Conservation (phyloP, 108 stramenopile species). For the Ochromonas danica region DNA sequence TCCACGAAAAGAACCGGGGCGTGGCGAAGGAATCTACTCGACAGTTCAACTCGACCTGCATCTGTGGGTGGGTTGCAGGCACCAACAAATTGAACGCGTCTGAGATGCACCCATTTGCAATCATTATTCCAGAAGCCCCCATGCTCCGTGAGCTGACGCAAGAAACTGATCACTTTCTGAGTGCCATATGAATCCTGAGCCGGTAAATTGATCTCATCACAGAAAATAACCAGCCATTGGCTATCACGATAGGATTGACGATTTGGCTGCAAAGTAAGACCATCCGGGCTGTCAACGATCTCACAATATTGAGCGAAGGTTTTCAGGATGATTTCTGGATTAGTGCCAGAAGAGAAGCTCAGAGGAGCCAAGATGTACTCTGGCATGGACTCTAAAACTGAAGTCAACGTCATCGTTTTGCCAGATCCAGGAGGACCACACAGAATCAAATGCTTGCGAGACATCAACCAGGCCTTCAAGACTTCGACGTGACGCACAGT, state of each 20-base stretch:
- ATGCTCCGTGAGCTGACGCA: slow-evolving; percentile 94
- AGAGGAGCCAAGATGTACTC: slow-evolving; percentile 83
- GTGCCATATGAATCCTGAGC: slow-evolving; percentile 92
- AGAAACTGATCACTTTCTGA: slow-evolving; percentile 89
- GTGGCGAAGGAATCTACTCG: slow-evolving; percentile 88
- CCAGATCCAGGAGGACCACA: slow-evolving; percentile 97
- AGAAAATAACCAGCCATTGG: slow-evolving; percentile 93
- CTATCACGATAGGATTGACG: slow-evolving; percentile 65
- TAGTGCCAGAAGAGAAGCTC: slow-evolving; percentile 90
- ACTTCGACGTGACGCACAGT: slow-evolving; percentile 86
- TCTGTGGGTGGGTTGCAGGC: slow-evolving; percentile 99
- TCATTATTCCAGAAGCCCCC: slow-evolving; percentile 93
- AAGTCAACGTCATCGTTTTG: slow-evolving; percentile 96
- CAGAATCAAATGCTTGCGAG: slow-evolving; percentile 81
- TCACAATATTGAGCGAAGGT: slow-evolving; percentile 88
- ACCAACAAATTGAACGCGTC: slow-evolving; percentile 84
- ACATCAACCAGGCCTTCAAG: slow-evolving; percentile 84
- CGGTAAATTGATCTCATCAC: slow-evolving; percentile 98
- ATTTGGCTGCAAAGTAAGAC: slow-evolving; percentile 60
- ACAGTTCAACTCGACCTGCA: slow-evolving; percentile 80
- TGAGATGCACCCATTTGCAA: slow-evolving; percentile 84
- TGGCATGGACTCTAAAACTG: slow-evolving; percentile 82
- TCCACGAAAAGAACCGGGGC: slow-evolving; percentile 94
- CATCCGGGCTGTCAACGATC: slow-evolving; percentile 79
- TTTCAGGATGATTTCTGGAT: slow-evolving; percentile 90